Conservation (phyloP, 75 land plant genomes). For the Cryptomeria japonica region DNA sequence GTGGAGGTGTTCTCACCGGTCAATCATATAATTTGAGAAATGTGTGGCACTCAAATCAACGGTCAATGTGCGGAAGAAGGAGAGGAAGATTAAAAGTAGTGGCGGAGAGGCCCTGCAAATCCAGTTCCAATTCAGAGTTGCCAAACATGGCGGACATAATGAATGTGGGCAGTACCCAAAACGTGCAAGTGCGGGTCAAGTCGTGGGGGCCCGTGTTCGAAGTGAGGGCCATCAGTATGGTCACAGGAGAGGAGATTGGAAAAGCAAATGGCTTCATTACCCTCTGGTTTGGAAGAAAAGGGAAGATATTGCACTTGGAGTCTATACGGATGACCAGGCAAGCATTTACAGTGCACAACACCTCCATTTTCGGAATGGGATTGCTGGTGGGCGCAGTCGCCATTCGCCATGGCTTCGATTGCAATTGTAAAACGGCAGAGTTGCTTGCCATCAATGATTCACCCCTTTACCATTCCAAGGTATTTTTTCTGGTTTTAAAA, state of each 20-base stretch:
- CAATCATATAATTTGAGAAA: too few relatives aligned
- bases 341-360: conserved; percentile 48
- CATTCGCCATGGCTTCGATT: conserved; percentile 73
- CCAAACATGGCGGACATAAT: conserved; percentile 68
- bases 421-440: conserved; percentile 71
- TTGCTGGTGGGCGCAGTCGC: conserved; percentile 83
- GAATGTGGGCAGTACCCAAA: conserved; percentile 31
- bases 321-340: conserved; percentile 66
- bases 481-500: neutral
- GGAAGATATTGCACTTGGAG: conserved; percentile 80
- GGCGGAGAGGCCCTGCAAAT: neutral
- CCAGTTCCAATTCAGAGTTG: neutral
- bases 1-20: too few relatives aligned
- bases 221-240: conserved; percentile 37
- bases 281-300: conserved; percentile 65
- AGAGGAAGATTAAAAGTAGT: too few relatives aligned
- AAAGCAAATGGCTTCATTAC: conserved; percentile 73
- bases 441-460: conserved; percentile 93
- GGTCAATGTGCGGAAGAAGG: too few relatives aligned
- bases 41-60: too few relatives aligned
- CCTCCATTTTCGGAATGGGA: conserved; percentile 81
- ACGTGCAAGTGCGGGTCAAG: conserved; percentile 45
- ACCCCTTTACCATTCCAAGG: conserved; percentile 79
- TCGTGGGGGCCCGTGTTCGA: conserved; percentile 71
- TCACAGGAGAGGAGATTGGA: conserved; percentile 55